Conservation (phyloP, 2,329 filamentous ascomycete genomes). For the Bipolaris zeicola region DNA sequence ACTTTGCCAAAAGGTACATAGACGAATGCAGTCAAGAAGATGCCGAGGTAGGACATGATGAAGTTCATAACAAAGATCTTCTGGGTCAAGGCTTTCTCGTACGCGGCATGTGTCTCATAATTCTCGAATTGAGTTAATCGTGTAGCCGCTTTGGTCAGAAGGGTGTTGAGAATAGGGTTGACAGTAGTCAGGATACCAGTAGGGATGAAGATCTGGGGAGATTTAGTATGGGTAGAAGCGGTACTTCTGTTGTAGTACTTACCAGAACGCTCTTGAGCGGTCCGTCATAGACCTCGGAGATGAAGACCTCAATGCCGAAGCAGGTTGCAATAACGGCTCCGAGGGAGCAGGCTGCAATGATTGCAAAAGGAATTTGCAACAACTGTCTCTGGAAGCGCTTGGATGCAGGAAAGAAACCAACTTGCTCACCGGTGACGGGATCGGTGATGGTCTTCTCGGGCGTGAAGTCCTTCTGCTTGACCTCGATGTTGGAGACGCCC, state of each 20-base stretch:
- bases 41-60: conserved; percentile 90
- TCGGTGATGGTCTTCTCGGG: conserved; percentile 80
- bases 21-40: conserved; percentile 85
- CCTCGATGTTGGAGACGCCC: conserved; percentile 80
- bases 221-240: conserved; percentile 1
- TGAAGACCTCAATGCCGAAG: conserved; percentile 94
- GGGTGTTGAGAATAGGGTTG: conserved; percentile 76
- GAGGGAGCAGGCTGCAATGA: conserved; percentile 72
- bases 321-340: conserved; percentile 83
- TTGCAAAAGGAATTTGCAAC: conserved; percentile 82
- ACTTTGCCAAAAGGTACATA: conserved; percentile 89
- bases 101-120: conserved; percentile 84
- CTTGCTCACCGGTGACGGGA: conserved; percentile 77
- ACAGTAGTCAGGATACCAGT: conserved; percentile 83
- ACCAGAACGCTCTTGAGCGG: conserved; percentile 85
- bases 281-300: conserved; percentile 90
- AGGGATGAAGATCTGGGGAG: conserved; percentile 75
- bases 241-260: conserved; percentile 41
- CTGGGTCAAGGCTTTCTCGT: conserved; percentile 81
- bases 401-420: conserved; percentile 75
- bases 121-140: conserved; percentile 84
- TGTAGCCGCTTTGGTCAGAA: conserved; percentile 78
- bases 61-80: conserved; percentile 98
- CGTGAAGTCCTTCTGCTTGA: conserved; percentile 75
- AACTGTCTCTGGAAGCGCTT: conserved; percentile 79